These are phyloP conservation scores for Coelastrella sp. DNA, from an alignment of 139 green algal species.

Conservation along the genomic window DNA sequence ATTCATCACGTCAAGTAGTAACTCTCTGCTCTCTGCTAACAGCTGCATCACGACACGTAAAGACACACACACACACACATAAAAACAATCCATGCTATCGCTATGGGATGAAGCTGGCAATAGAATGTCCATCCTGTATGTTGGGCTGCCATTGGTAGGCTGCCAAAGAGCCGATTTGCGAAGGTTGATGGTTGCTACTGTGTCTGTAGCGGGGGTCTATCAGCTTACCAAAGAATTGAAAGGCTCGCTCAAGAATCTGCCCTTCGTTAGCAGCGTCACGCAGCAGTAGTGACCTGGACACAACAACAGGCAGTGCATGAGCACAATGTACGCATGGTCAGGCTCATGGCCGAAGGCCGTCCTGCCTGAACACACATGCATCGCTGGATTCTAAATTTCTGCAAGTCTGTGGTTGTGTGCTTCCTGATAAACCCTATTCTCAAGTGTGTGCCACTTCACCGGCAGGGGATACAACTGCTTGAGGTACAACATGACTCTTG, in stretches of 20 bases:
- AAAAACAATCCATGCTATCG: too few species aligned
- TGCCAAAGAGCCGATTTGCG: too few species aligned
- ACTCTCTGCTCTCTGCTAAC: too few species aligned
- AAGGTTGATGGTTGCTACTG: neutral
- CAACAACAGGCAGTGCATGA: neutral
- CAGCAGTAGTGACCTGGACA: conserved; percentile 27
- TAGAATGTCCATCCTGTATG: too few species aligned
- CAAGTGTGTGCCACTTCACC: neutral
- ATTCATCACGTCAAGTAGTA: neutral
- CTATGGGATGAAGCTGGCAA: too few species aligned
- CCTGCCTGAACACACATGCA: neutral
- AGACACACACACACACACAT: too few species aligned
- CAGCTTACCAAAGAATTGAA: conserved; percentile 69
- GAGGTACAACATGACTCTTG: too few species aligned
- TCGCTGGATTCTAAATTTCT: neutral
- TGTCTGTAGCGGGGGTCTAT: conserved; percentile 41
- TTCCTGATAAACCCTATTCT: neutral
- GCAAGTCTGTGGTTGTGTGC: neutral
- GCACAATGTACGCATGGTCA: neutral
- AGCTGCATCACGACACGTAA: too few species aligned
- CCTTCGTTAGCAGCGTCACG: conserved; percentile 31
- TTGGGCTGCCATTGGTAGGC: too few species aligned
- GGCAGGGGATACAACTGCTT: neutral
- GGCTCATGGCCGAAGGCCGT: neutral
- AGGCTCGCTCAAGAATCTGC: conserved; percentile 53